Base-by-base conservation (phyloP, 305 asterid species). In the Salvia sclarea region DNA sequence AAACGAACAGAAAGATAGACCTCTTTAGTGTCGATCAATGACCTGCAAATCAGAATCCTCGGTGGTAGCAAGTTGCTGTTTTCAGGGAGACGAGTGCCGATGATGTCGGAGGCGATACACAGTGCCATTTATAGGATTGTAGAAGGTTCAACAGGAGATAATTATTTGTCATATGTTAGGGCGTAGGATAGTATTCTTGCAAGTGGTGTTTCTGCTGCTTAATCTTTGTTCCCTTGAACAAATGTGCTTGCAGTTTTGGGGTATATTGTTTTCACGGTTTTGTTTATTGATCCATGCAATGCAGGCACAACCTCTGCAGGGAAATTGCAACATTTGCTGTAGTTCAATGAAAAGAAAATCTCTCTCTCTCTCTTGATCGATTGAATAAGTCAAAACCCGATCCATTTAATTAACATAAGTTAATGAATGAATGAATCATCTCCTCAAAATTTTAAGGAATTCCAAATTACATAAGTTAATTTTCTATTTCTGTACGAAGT, bases 211-310 rank as follows among this genome's bases (percentile, higher is more conserved):
- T 40, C 41, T 74, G 71, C 78, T 71, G 84, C 80, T 70, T 68
- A 56, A 62, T 69, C 43, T 70, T 74, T 49, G 72, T 70, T 65
- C 69, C 6, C 45, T 72, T 66, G 64, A 41, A 57, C 57, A 47
- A 47, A 61, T 75, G 83, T 71, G 80, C 75, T 68, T 64, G 72
- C 72, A 74, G 68, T 76, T 80, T 76, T 74, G 74, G 71, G 76
- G 54, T 41, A 38, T 38, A 48, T 57, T 74, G n/a, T 50, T 70
- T 50, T 38, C 14, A 12, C 30, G 43, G 8, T 69, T 61, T 45
- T 64, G 16, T 66, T 75, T 48, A 50, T 66, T 73, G 58, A 31
- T 76, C 75, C 50, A 72, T 66, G 75, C 43, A 1, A 48, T 81
- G 83, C 66, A 25, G 79, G 78, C 74, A 57, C 73, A 76, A 68